Base-by-base conservation (phyloP, 1,284 basidiomycete species). In the Tylopilus orsonianus region DNA sequence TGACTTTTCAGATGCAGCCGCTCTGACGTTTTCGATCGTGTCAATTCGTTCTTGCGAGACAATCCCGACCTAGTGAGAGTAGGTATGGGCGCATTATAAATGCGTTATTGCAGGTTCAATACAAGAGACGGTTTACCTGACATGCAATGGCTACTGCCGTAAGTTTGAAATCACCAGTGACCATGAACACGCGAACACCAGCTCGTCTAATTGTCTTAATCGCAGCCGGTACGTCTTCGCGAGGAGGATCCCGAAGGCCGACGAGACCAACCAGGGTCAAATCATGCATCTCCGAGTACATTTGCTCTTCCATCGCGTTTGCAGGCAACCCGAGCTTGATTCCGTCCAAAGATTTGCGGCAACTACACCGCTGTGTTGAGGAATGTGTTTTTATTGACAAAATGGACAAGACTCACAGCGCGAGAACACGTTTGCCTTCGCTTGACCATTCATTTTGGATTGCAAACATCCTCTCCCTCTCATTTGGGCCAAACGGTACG, bases 381-480 rank as follows among this genome's bases (percentile, higher is more conserved):
- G 7, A 16, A 2, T 4, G 16, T 9, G 6, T 26, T 5, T 7
- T 4, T 16, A 12, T 33, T 7, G 12, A 30, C n/a, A 22, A 5
- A 24, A 29, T 8, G 3, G 35, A 43, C 1, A 1, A 9, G 18
- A 49, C 64, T 30, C 61, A 74, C 46, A 78, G 54, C 4, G 71
- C 72, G 7, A 86, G 71, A 19, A 86, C 83, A 22, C 84, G 77
- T 60, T 84, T 80, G 8, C 84, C 83, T 49, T 76, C 70, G 20
- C 69, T 69, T n/a, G 82, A 76, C 78, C 80, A 82, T 10, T 65
- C 55, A 35, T 74, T 72, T 56, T 84, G 80, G 13, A 75, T 58
- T 1, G 57, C 50, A 13, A 62, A 56, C 24, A 82, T 62, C 14
- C 61, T 56, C 2, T 61, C 52, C 22, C 59, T 57, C 35, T 59